Evolutionary conservation across 306 rosid genomes (phyloP), one percentile per base, ranked within the genome.

Genomic region (Prosopis cineraria): DNA sequence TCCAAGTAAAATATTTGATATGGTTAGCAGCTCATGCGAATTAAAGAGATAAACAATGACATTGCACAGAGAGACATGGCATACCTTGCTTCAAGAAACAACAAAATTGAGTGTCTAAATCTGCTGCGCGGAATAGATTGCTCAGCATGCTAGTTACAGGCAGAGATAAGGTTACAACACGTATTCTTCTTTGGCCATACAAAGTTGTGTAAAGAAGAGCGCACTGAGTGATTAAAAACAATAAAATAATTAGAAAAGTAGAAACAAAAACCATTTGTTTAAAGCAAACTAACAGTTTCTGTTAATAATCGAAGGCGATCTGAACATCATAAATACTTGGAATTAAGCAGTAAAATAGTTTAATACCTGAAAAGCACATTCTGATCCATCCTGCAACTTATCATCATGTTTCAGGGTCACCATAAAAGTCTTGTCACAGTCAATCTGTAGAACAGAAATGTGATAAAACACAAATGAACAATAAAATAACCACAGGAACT

Each of bases 31-130:
- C 50, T 66, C 24, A n/a, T 39, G 25, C 25, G 13, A 63, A 75
- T 34, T 27, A 39, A 71, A 25, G 56, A 75, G 62, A 24, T 70
- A 65, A 22, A 39, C 34, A 64, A 60, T 16, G 24, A 36, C 12
- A 22, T 43, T 37, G 79, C 41, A 62, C 56, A 47, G 22, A 10
- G 33, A 36, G 73, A 64, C 72, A 81, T 69, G 55, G 72, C 67
- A 90, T 88, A 91, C 99, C 99, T 86, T 92, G 97, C 81, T 95
- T 95, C 85, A 95, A 86, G 94, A 89, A 93, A 86, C 99, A 95
- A 53, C 96, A 89, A 82, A 95, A 95, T 70, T 93, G 98, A 75
- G 98, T 84, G 79, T 95, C 99, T 87, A 95, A 87, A 84, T 95
- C 99, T 71, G 99, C 99, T n/a, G 98, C 88, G 0, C 98, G 99